phyloP scores from a whole-genome alignment of 148 eudicot genomes.

The Heliosperma pusillum region DNA sequence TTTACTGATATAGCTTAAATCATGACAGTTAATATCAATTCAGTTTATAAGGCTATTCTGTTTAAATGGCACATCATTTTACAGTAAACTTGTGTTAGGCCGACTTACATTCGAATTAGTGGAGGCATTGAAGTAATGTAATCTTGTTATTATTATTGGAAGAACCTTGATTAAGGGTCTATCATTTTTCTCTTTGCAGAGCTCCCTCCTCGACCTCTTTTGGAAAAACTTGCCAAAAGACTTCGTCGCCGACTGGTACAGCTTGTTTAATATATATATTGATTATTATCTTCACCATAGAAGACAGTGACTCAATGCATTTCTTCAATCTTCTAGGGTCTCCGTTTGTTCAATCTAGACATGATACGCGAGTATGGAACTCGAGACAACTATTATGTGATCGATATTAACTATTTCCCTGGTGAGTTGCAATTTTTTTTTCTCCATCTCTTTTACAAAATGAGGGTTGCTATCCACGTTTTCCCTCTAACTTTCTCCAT shows the following conservation, averaged over 20 bases:
- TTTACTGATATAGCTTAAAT: no score
- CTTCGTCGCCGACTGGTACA: conserved; percentile 76
- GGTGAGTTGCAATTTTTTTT: conserved; percentile 42
- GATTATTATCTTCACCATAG: neutral
- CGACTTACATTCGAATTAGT: neutral
- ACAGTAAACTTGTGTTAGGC: neutral
- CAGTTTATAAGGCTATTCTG: neutral
- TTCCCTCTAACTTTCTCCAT: no score
- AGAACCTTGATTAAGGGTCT: neutral
- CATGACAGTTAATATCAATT: no score
- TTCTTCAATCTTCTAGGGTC: conserved; percentile 48
- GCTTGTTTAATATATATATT: neutral
- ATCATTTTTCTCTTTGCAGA: conserved; percentile 43
- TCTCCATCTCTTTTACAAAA: neutral
- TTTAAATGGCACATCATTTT: neutral
- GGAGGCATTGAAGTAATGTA: neutral
- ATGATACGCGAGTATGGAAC: conserved; percentile 86
- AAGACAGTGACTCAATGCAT: neutral
- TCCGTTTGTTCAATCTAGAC: conserved; percentile 84
- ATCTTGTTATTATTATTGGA: neutral
- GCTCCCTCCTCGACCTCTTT: conserved; percentile 80
- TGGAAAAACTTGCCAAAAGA: conserved; percentile 80
- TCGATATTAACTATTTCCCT: conserved; percentile 94
- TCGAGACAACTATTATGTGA: conserved; percentile 61
- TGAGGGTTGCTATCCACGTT: no score